Conservation (phyloP, 805 yeast genomes). For the Hanseniaspora clermontiae region DNA sequence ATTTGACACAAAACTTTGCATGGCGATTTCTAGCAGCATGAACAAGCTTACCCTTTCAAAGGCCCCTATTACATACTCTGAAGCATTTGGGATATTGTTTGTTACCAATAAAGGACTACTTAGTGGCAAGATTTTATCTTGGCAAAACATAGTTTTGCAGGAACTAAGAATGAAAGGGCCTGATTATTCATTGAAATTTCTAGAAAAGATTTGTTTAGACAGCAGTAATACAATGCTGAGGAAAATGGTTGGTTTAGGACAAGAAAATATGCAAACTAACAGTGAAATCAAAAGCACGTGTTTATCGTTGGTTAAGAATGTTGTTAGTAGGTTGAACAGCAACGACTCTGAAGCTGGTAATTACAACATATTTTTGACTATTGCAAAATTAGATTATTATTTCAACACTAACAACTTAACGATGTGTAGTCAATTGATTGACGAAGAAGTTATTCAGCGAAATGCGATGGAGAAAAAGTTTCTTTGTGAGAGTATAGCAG, state of each 20-base stretch:
- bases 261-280: conserved; percentile 15
- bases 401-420: not conserved
- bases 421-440: not conserved
- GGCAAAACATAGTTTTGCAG: conserved; percentile 25
- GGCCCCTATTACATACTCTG: not conserved
- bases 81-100: not conserved
- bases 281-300: conserved; percentile 24
- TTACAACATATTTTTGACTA: not conserved
- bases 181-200: conserved; percentile 21
- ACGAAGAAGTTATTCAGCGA: not conserved
- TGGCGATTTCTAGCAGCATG: not conserved
- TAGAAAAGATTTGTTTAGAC: conserved; percentile 17
- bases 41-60: too few species aligned
- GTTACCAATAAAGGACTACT: conserved; percentile 23
- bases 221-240: conserved; percentile 17
- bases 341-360: not conserved
- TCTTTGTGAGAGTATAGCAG: not conserved
- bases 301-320: conserved; percentile 23
- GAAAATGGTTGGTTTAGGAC: conserved; percentile 17
- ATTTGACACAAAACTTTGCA: not conserved
- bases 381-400: not conserved
- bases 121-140: conserved; percentile 22
- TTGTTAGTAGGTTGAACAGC: conserved; percentile 18
- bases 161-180: conserved; percentile 24
- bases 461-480: not conserved